These are phyloP conservation scores for Clarireedia homoeocarpa DNA, from an alignment of 2,329 filamentous ascomycete genomes.

Conservation along the genomic window DNA sequence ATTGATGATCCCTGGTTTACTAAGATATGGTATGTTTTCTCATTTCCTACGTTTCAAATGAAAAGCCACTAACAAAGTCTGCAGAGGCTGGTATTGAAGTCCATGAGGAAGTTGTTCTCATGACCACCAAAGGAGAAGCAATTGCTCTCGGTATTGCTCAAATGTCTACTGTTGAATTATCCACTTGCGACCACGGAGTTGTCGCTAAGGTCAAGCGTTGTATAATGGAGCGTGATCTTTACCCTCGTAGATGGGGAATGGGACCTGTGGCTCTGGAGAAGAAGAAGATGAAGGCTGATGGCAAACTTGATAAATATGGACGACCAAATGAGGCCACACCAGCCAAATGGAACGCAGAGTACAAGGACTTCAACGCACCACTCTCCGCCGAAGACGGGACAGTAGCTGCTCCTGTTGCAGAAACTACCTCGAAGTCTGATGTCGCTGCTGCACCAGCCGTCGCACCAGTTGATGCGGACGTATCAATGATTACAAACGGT, in stretches of 20 bases:
- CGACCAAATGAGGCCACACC: slow-evolving; percentile 88
- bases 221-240: slow-evolving; percentile 99
- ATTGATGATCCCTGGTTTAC: slow-evolving; percentile 93
- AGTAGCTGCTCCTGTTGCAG: slow-evolving; percentile 34
- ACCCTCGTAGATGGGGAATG: slow-evolving; percentile 93
- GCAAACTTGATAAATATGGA: slow-evolving; percentile 97
- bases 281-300: slow-evolving; percentile 99
- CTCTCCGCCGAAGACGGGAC: slow-evolving; percentile 30
- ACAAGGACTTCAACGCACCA: slow-evolving; percentile 77
- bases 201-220: slow-evolving; percentile 98
- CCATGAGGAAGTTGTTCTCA: slow-evolving; percentile 92
- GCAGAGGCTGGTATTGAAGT: slow-evolving; percentile 83
- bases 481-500: slow-evolving; percentile 42
- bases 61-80: slow-evolving; percentile 21
- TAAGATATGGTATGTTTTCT: slow-evolving; percentile 68
- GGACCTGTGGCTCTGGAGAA: slow-evolving; percentile 91
- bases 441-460: slow-evolving; percentile 32
- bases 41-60: neutral
- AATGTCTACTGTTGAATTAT: slow-evolving; percentile 97
- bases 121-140: slow-evolving; percentile 98
- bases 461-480: slow-evolving; percentile 33
- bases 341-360: slow-evolving; percentile 83
- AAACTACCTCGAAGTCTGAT: slow-evolving; percentile 33
- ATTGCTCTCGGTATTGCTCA: slow-evolving; percentile 94
- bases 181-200: slow-evolving; percentile 93